Percentiles rank a stretch among this genome's conserved stretches.
These are phyloP conservation scores for Helicostylum pulchrum DNA, from an alignment of 192 early-diverging fungal species.

Conservation along the genomic window DNA sequence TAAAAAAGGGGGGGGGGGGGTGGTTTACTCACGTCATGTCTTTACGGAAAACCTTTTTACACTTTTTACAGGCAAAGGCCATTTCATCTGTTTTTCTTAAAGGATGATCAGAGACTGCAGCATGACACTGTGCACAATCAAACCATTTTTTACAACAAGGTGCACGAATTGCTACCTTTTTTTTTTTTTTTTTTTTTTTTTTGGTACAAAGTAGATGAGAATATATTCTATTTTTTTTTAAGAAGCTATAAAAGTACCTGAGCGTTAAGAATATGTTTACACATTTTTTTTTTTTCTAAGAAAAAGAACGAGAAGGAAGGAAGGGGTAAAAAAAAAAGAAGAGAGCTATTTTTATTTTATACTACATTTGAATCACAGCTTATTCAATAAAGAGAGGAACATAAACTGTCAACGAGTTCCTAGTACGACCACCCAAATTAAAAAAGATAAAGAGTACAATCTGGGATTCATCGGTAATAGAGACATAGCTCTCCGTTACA, in stretches of 20 bases:
- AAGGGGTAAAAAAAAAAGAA: neutral
- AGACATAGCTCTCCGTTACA: no score
- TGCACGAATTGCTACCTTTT: conserved; percentile 83
- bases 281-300: conserved; percentile 49
- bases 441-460: no score
- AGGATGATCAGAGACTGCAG: conserved; percentile 70
- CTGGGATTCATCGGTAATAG: no score
- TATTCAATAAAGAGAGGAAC: no score
- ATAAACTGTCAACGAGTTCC: no score
- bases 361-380: no score
- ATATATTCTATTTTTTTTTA: neutral
- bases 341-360: no score
- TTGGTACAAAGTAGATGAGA: conserved; percentile 5
- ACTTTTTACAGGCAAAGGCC: conserved; percentile 97
- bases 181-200: no score
- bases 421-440: no score
- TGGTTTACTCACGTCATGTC: conserved; percentile 25
- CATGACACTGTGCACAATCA: conserved; percentile 96
- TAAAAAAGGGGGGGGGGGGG: no score
- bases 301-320: neutral
- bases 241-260: conserved; percentile 57
- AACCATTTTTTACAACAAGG: conserved; percentile 95
- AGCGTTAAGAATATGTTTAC: conserved; percentile 97
- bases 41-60: conserved; percentile 55
- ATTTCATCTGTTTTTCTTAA: conserved; percentile 84